Evolutionary conservation across 306 rosid species (phyloP).

Genomic region (Castanopsis chinensis): DNA sequence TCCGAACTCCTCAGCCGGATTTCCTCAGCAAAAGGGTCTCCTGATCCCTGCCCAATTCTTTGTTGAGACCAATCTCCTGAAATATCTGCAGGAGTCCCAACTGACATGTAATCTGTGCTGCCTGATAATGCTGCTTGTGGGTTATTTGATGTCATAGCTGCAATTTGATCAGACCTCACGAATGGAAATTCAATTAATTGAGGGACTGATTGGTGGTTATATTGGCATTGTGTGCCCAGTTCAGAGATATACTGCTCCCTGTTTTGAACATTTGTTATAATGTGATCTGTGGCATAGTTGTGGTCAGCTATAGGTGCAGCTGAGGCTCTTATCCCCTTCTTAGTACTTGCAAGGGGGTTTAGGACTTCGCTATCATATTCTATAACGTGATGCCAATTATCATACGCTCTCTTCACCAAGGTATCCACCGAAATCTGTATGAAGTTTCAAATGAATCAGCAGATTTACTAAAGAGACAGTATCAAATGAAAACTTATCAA

Average conservation of each 20-base stretch:
- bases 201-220: conserved; percentile 28
- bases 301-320: conserved; percentile 31
- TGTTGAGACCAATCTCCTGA: conserved; percentile 61
- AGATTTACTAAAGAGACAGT: not conserved
- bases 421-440: conserved; percentile 78
- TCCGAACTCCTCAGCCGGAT: conserved; percentile 74
- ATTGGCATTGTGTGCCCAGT: conserved; percentile 34
- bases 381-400: conserved; percentile 76
- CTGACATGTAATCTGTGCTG: conserved; percentile 40
- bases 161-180: conserved; percentile 41
- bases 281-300: conserved; percentile 31
- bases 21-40: conserved; percentile 71
- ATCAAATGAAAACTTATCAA: not conserved
- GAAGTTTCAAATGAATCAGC: conserved; percentile 22
- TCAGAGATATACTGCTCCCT: conserved; percentile 44
- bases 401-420: conserved; percentile 73
- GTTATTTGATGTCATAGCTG: conserved; percentile 32
- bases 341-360: conserved; percentile 33
- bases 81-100: conserved; percentile 37
- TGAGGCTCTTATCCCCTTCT: conserved; percentile 33
- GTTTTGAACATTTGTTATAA: conserved; percentile 34
- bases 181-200: conserved; percentile 45
- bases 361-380: conserved; percentile 75
- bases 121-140: conserved; percentile 41
- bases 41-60: conserved; percentile 59